phyloP scores from a whole-genome alignment of 2,329 filamentous ascomycete species.

The Eutypella sp. region DNA sequence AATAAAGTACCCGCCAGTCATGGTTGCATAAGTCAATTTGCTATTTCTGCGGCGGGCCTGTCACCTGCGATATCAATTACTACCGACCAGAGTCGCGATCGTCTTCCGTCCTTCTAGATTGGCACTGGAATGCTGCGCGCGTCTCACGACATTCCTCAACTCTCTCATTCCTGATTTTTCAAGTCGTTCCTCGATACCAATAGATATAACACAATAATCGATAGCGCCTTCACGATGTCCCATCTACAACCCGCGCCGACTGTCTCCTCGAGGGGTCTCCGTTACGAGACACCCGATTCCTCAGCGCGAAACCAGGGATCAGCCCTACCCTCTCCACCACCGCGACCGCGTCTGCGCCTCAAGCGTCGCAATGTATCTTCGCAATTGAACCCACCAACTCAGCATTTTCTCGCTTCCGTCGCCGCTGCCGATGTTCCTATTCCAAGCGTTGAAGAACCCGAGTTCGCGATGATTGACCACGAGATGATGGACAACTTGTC shows the following conservation, averaged over 20 bases:
- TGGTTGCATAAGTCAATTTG: neutral
- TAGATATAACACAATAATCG: slow-evolving; percentile 5
- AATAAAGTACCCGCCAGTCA: neutral
- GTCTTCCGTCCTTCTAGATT: too few relatives aligned
- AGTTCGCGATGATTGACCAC: slow-evolving; percentile 34
- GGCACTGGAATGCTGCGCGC: neutral
- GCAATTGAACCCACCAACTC: slow-evolving; percentile 52
- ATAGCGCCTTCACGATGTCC: slow-evolving; percentile 33
- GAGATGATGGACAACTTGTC: slow-evolving; percentile 38
- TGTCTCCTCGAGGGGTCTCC: slow-evolving; percentile 39
- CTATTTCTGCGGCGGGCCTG: neutral
- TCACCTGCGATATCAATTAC: neutral
- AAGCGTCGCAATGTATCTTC: slow-evolving; percentile 51
- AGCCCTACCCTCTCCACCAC: slow-evolving; percentile 41
- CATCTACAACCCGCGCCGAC: slow-evolving; percentile 41
- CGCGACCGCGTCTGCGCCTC: slow-evolving; percentile 49
- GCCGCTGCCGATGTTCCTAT: slow-evolving; percentile 60
- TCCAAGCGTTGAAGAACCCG: slow-evolving; percentile 58
- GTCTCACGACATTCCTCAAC: neutral
- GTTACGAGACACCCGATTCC: slow-evolving; percentile 48
- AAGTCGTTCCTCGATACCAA: too few relatives aligned
- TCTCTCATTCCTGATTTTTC: neutral
- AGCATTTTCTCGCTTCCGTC: slow-evolving; percentile 63
- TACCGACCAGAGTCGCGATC: neutral
- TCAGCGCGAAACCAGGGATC: slow-evolving; percentile 28